Evolutionary conservation across 805 yeast species (phyloP).

Genomic region (Naumovozyma dairenensis): DNA sequence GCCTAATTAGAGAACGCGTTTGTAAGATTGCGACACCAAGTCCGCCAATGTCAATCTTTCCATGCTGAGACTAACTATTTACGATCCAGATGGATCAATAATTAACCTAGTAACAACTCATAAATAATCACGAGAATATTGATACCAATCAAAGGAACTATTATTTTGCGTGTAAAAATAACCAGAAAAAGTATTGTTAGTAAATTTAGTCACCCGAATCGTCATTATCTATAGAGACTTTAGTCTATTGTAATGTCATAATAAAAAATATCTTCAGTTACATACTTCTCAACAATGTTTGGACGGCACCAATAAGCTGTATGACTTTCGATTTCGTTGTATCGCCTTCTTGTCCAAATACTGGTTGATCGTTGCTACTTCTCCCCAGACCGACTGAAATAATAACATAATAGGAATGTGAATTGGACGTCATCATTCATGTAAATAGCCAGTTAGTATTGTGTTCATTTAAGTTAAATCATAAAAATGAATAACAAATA

Average conservation of each 20-base stretch:
- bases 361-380: constrained; percentile 29
- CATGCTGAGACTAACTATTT: no score
- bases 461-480: not conserved
- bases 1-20: no score
- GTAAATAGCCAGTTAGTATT: no score
- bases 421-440: no score
- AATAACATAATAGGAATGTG: not conserved
- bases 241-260: not conserved
- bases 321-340: constrained; percentile 51
- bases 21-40: no score
- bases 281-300: constrained; percentile 63
- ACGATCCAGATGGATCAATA: no score
- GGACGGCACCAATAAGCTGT: constrained; percentile 59
- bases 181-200: constrained; percentile 2
- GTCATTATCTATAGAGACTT: not conserved
- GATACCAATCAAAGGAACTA: constrained; percentile 60
- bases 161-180: no score
- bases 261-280: constrained; percentile 6
- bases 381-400: constrained; percentile 37
- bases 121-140: constrained; percentile 59
- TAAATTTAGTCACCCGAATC: constrained; percentile 1
- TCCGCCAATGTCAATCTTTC: no score
- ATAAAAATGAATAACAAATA: not conserved
- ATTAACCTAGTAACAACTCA: constrained; percentile 64
- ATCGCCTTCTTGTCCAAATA: constrained; percentile 39